A percentile compares a stretch with the other conserved stretches of the same genome.
Evolutionary conservation across 257 asterid species (phyloP).

Genomic region (Solanum megistacrolobum): DNA sequence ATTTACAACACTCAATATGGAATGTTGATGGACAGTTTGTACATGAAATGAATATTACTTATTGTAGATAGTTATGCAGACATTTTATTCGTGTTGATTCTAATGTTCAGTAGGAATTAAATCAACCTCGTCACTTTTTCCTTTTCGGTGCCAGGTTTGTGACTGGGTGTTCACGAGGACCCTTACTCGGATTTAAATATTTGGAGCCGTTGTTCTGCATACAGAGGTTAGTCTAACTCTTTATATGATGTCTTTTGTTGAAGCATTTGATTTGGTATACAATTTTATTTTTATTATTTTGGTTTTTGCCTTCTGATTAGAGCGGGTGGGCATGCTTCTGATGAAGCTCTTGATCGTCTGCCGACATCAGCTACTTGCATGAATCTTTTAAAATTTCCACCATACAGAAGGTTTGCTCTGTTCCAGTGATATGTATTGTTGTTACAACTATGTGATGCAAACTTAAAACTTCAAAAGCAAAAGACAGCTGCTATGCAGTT

Average conservation of each 20-base stretch:
- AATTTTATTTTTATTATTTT: background rate
- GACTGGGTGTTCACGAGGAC: constrained; percentile 99
- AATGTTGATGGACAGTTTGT: background rate
- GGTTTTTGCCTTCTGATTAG: constrained; percentile 14
- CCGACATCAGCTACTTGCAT: constrained; percentile 98
- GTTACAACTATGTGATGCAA: background rate
- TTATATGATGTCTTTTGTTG: background rate
- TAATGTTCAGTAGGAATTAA: background rate
- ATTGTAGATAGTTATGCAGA: background rate
- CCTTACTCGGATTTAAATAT: constrained; percentile 84
- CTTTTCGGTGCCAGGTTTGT: constrained; percentile 49
- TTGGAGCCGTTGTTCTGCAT: constrained; percentile 91
- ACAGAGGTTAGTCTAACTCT: constrained; percentile 47
- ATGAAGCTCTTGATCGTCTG: constrained; percentile 77
- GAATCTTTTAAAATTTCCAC: constrained; percentile 97
- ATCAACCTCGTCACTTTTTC: background rate
- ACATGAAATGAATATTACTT: background rate
- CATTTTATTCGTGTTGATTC: background rate
- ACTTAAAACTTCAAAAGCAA: background rate
- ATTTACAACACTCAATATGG: background rate
- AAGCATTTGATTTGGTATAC: background rate
- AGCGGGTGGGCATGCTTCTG: constrained; percentile 87
- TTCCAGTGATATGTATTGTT: background rate
- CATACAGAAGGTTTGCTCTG: constrained; percentile 67
- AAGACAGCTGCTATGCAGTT: background rate